Base-by-base conservation (phyloP, 192 early-diverging fungal genomes). In the Gryganskiella cystojenkinii region DNA sequence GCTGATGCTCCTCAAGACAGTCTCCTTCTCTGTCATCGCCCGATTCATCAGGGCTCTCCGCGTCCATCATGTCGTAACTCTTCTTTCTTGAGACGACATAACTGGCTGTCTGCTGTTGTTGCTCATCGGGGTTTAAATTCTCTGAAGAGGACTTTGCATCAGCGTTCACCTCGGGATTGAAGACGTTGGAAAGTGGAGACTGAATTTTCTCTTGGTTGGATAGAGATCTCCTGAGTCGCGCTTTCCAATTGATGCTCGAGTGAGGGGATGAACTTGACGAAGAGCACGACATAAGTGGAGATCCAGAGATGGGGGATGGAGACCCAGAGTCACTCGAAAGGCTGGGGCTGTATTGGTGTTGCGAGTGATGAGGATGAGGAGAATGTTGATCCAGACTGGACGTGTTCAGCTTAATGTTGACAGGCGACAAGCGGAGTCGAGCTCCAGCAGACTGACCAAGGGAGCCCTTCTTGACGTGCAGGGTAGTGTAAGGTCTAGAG, bases 201-300 rank as follows among this genome's bases (percentile, higher is more conserved):
- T 78, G 74, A 5, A 78, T 56, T 33, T 78, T 78, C 30, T 78
- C 74, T 30, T 78, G 74, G 20, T 78, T 63, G 11, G 74, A 78
- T 5, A 78, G 47, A 2, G 74, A 69, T 6, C 74, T 59, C 25
- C 74, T 52, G 13, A 78, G 74, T 15, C 74, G 66, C 2, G 74
- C 67, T 37, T 69, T 68, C 66, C 66, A 78, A 43, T 56, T 78
- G 19, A 64, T 60, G 20, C 61, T 78, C 14, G 74, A 69, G 43
- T 78, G 67, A 0, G 74, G 74, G 2, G 74, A 78, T 33, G 74
- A 69, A 1, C 51, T 37, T 20, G 74, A 78, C 0, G 74, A 78
- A 10, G 61, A 59, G 9, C 66, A 69, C 8, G 74, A 69, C 67
- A 78, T 64, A 40, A 76, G 65, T 17, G 74, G 74, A 5, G 74